These are phyloP conservation scores for Aureobasidium leucospermi DNA, from an alignment of 2,329 filamentous ascomycete genomes.

Conservation along the genomic window DNA sequence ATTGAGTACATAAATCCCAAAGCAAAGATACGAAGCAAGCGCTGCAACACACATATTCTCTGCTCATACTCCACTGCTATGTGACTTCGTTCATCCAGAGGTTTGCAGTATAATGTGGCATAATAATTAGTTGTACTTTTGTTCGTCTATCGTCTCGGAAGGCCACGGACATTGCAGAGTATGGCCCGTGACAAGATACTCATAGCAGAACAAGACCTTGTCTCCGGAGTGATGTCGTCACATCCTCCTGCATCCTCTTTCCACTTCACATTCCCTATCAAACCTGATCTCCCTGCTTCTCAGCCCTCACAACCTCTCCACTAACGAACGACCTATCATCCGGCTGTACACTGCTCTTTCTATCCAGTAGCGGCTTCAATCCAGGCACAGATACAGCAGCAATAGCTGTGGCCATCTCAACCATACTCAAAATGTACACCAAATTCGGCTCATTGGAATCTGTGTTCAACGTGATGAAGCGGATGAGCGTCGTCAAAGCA, in stretches of 20 bases:
- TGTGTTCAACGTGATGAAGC: slow-evolving; percentile 22
- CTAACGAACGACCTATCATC: background rate
- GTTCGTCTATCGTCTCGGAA: no score
- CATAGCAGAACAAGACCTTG: no score
- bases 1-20: background rate
- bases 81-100: background rate
- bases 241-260: background rate
- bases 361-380: slow-evolving; percentile 14
- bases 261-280: background rate
- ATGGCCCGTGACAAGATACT: no score
- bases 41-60: background rate
- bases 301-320: background rate
- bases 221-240: background rate
- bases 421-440: slow-evolving; percentile 18
- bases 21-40: background rate
- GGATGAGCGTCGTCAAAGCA: slow-evolving; percentile 22
- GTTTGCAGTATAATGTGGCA: no score
- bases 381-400: slow-evolving; percentile 15
- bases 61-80: background rate
- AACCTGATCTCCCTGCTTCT: background rate
- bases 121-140: no score
- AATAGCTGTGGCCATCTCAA: slow-evolving; percentile 15
- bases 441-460: slow-evolving; percentile 24
- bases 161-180: no score
- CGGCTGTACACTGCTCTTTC: background rate